These are phyloP conservation scores for Abrus pulchellus DNA, from an alignment of 306 rosid species.

Conservation along the genomic window DNA sequence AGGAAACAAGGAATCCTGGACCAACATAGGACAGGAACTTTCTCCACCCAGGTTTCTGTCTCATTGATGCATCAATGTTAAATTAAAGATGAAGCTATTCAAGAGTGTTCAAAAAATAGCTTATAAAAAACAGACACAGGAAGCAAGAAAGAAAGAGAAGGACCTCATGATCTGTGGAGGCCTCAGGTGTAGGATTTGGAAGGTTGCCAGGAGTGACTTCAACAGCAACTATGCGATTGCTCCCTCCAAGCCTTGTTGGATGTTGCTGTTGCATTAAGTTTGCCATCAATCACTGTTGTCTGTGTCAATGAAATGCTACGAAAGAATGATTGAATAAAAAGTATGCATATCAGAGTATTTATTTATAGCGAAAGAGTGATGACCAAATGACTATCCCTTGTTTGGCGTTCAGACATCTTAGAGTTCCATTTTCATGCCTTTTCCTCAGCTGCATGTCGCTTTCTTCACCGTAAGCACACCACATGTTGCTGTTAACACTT, in stretches of 20 bases:
- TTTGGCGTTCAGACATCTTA: not conserved
- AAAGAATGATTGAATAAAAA: not conserved
- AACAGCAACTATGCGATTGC: conserved; percentile 58
- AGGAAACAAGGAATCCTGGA: conserved; percentile 88
- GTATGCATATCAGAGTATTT: not conserved
- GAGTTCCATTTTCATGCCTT: conserved; percentile 42
- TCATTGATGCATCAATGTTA: conserved; percentile 21
- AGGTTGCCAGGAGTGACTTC: conserved; percentile 21
- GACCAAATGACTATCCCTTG: not conserved
- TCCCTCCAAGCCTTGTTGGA: conserved; percentile 37
- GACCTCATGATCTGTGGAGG: conserved; percentile 52
- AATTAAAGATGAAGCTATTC: not conserved
- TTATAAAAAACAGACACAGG: no score
- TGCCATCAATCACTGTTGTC: not conserved
- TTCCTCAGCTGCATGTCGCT: not conserved
- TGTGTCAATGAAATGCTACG: not conserved
- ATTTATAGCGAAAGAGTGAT: conserved; percentile 13
- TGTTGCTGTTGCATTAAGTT: conserved; percentile 12
- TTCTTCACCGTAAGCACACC: not conserved
- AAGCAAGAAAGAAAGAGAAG: not conserved
- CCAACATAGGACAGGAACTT: conserved; percentile 73
- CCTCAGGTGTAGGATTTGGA: not conserved
- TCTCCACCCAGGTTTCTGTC: conserved; percentile 74
- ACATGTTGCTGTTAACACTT: not conserved
- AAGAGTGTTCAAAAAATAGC: not conserved